phyloP scores from a whole-genome alignment of 2,329 filamentous ascomycete species.

The Beauveria rudraprayagi region DNA sequence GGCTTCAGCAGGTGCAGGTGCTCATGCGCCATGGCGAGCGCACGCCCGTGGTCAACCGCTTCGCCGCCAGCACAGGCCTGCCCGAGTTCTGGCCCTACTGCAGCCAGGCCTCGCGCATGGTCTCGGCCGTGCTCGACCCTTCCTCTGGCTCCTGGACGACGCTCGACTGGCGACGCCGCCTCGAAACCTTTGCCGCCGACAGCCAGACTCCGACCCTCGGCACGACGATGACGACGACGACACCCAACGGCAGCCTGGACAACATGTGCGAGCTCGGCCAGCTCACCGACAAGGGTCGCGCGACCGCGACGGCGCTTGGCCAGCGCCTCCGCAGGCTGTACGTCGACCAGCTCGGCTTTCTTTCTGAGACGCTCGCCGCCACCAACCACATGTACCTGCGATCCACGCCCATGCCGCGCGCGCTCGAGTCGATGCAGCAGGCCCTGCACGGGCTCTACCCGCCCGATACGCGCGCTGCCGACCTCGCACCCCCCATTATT shows the following conservation, averaged over 20 bases:
- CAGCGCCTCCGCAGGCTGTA: constrained; percentile 62
- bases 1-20: constrained; percentile 85
- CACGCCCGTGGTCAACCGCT: constrained; percentile 79
- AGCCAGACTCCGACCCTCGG: constrained; percentile 22
- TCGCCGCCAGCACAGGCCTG: constrained; percentile 64
- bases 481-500: constrained; percentile 56
- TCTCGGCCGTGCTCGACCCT: constrained; percentile 39
- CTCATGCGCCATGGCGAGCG: constrained; percentile 73
- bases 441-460: constrained; percentile 71
- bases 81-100: constrained; percentile 83
- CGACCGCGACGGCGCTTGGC: constrained; percentile 64
- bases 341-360: constrained; percentile 64
- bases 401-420: constrained; percentile 65
- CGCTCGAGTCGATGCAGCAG: constrained; percentile 71
- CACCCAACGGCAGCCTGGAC: constrained; percentile 41
- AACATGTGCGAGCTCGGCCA: constrained; percentile 71
- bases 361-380: constrained; percentile 47
- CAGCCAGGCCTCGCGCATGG: constrained; percentile 63
- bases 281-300: constrained; percentile 66
- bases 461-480: constrained; percentile 29
- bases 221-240: constrained; percentile 50
- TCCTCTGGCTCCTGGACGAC: constrained; percentile 32
- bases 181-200: constrained; percentile 77
- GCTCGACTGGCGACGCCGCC: constrained; percentile 57
- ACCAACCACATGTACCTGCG: constrained; percentile 62